Evolutionary conservation across 2,329 filamentous ascomycete genomes (phyloP).

Genomic region (Fusarium napiforme): DNA sequence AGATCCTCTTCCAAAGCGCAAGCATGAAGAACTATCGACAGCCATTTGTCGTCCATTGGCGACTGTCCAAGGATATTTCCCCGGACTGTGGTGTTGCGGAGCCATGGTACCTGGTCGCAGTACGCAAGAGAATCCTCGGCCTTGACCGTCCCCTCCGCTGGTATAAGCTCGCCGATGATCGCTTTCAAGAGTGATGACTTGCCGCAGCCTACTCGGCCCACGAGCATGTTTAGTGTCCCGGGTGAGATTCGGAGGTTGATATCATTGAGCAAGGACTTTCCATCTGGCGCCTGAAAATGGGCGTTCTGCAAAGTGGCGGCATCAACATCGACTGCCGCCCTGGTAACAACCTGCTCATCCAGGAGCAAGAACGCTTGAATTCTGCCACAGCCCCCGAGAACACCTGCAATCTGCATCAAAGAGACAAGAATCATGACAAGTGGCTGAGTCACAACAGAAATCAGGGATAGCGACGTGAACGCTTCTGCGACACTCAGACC

Average conservation of each 20-base stretch:
- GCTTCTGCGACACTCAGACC: constrained; percentile 48
- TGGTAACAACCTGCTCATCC: constrained; percentile 25
- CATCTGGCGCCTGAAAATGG: too few species aligned
- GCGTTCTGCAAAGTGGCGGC: too few species aligned
- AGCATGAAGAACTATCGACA: constrained; percentile 45
- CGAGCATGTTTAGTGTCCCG: constrained; percentile 49
- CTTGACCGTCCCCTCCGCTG: constrained; percentile 43
- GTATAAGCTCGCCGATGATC: constrained; percentile 51
- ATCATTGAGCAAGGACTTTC: constrained; percentile 34
- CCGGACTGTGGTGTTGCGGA: constrained; percentile 54
- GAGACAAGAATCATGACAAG: constrained; percentile 49
- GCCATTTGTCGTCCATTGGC: constrained; percentile 44
- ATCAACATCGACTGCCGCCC: background rate
- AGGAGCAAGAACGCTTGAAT: constrained; percentile 49
- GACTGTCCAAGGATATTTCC: constrained; percentile 52
- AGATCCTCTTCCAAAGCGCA: constrained; percentile 53
- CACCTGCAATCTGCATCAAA: constrained; percentile 48
- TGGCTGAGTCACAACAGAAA: constrained; percentile 49
- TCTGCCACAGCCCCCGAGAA: constrained; percentile 48
- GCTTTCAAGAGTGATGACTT: constrained; percentile 55
- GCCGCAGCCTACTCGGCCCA: constrained; percentile 57
- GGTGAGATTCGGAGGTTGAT: constrained; percentile 38
- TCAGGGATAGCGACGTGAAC: constrained; percentile 52
- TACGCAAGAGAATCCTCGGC: constrained; percentile 50
- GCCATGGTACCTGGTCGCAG: constrained; percentile 58